Evolutionary conservation across 208 protist genomes (phyloP), one percentile per base, ranked within the genome.

Genomic region (Vickermania ingenoplastis): DNA sequence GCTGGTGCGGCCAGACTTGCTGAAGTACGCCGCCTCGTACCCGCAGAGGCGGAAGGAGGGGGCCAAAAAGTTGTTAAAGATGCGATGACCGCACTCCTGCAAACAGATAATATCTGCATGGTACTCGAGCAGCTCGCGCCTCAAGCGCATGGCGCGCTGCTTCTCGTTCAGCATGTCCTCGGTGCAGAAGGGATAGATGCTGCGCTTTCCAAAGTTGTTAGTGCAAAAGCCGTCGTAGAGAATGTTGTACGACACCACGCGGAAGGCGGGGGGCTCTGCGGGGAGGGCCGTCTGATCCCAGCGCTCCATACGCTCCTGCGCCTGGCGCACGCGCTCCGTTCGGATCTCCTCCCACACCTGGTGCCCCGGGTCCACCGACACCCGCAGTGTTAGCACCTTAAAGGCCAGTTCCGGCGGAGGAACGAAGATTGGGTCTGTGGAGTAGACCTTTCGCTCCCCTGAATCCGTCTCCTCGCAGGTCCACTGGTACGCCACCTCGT

Each of bases 201-300:
- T 65, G 54, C 60, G 65, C 49, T 79, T 76, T 29, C 77, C 81
- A 52, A 60, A 57, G 49, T 69, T 76, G 3, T 74, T 81, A 5
- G 69, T 88, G 57, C 83, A 92, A 55, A 92, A 92, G 51, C 82
- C 79, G 56, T 96, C 91, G 67, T 93, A 80, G 3, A 96, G 78
- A 3, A 96, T 81, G 71, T 96, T 96, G 75, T 96, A 96, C 21
- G 84, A 81, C n/a, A 91, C 73, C 0, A 94, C 83, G 30, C 88
- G 82, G 41, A 96, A 86, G 21, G 49, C 63, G 17, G 70, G 72
- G 3, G 81, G 71, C n/a, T 72, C 57, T 4, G 62, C 21, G 21
- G 75, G 22, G 4, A 23, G 49, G 22, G 53, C 2, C n/a, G 83
- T 90, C 23, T 74, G 57, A 41, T 71, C 53, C 86, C 85, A 92